Evolutionary conservation across 1,284 basidiomycete genomes (phyloP), one percentile per base, ranked within the genome.

Genomic region (Fomitopsis schrenkii): DNA sequence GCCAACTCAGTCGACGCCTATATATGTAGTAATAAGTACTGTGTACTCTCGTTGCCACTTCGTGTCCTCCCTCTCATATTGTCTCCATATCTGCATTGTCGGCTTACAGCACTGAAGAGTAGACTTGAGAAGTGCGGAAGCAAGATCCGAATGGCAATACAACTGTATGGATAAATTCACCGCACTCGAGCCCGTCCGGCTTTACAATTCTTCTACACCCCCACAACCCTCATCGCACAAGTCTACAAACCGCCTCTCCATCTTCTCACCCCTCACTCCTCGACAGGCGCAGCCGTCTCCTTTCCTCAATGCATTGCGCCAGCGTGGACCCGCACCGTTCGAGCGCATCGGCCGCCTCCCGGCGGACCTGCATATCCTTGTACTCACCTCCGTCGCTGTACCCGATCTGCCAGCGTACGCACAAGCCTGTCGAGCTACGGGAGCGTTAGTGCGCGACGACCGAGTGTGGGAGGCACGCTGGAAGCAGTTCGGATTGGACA

Each of bases 371-470:
- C 88, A 96, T 71, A 76, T 91, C 30, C 78, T 88, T 57, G 81
- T 97, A 60, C 79, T 95, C 63, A 76, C 80, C 5, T 83, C 86
- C 71, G 79, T 94, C 22, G 86, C 94, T 4, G 76, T 97, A 17
- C 85, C 91, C 28, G 93, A 95, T 72, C 74, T 96, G 19, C 86
- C 91, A 1, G 79, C 84, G 2, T 92, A 95, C 68, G 85, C 90
- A 10, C 81, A 86, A 44, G 81, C 79, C 40, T 91, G 82, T 60
- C 83, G 85, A 58, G 84, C 90, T 35, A 80, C 91, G 38, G 81
- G 85, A 4, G 77, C 79, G 10, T 76, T 95, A n/a, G 82, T 84
- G 1, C 75, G 79, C 19, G 85, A 91, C 62, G 93, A 96, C 60
- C 75, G 77, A 4, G 76, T 93, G 8, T 97, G 95, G 95, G 82